Base-by-base conservation (phyloP, 495 filamentous ascomycete genomes). In the Neurospora terricola region DNA sequence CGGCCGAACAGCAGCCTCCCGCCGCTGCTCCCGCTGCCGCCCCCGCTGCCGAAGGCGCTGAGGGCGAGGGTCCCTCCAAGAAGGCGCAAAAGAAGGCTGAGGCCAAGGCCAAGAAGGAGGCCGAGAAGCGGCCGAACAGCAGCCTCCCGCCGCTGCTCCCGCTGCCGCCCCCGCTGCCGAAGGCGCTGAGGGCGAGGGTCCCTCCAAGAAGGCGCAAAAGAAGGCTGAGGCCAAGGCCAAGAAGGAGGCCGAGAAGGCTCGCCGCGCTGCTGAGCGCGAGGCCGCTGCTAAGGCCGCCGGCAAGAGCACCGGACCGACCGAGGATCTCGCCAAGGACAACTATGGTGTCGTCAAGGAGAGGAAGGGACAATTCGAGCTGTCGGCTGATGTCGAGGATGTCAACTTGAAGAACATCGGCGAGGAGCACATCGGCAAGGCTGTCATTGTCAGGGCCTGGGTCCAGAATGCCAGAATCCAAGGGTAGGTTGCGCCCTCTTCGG, bases 391-490 rank as follows among this genome's bases (percentile, higher is more conserved):
- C 71, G 74, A 80, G 3, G 84, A 87, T 16, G 79, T 87, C 70
- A 77, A 79, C 9, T 82, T 94, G 8, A 82, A 84, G 71, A 84
- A 88, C 21, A 79, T 92, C 27, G 85, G 85, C 23, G 83, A 87
- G 21, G 84, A 85, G 34, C 83, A 90, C 77, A 83, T 92, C 39
- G 92, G 92, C 74, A 90, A 94, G 84, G 89, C 90, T 73, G 86
- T 98, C 54, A 87, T 89, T 30, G 88, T 98, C 73, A 88, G 94
- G 23, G 95, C 92, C 7, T 91, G 93, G 82, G 85, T 98, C 36
- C 93, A 97, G 80, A 97, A 96, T 83, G 84, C 92, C 27, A 87
- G 95, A 75, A 90, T 92, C 74, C 93, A 98, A 84, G 92, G 54
- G 54, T 66, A 66, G 54, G 54, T 66, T 66, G 48, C 14, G 27